These are phyloP conservation scores for Phytophthora foliorum DNA, from an alignment of 352 stramenopile species.

Conservation along the genomic window DNA sequence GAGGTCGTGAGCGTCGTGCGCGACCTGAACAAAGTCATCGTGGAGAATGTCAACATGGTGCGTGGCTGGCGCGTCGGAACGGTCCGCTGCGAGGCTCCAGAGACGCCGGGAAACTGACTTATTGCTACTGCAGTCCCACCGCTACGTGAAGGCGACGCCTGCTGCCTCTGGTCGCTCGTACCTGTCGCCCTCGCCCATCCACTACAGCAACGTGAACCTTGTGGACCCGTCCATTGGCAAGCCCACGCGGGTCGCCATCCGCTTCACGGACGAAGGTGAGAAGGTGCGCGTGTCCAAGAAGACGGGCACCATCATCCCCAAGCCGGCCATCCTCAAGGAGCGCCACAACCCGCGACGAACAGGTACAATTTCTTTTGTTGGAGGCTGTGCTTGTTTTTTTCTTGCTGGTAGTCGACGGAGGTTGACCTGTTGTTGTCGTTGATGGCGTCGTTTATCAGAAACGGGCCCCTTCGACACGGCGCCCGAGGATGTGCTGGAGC, in stretches of 20 bases:
- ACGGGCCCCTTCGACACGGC: constrained; percentile 84
- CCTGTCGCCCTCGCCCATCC: constrained; percentile 81
- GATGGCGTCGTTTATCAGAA: constrained; percentile 45
- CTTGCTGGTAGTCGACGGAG: neutral
- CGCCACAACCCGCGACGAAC: constrained; percentile 84
- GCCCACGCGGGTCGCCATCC: constrained; percentile 79
- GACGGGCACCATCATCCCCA: constrained; percentile 96
- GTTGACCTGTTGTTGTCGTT: constrained; percentile 19
- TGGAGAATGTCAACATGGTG: constrained; percentile 92
- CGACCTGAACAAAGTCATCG: constrained; percentile 81
- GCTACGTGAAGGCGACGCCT: constrained; percentile 86
- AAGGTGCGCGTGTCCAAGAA: constrained; percentile 97
- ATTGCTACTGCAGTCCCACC: constrained; percentile 48
- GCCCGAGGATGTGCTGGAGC: constrained; percentile 83
- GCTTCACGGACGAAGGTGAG: constrained; percentile 93
- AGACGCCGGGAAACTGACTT: neutral
- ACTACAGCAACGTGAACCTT: constrained; percentile 91
- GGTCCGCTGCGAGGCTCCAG: neutral
- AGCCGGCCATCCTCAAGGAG: constrained; percentile 92
- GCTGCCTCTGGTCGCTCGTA: constrained; percentile 78
- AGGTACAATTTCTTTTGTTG: constrained; percentile 48
- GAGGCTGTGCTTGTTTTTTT: too few species aligned
- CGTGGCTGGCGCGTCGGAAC: constrained; percentile 8
- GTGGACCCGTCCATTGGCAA: constrained; percentile 86
- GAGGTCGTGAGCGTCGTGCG: constrained; percentile 79